Evolutionary conservation across 2,329 filamentous ascomycete species (phyloP), one percentile per base, ranked within the genome.

Genomic region (Colletotrichum lindemuthianum): DNA sequence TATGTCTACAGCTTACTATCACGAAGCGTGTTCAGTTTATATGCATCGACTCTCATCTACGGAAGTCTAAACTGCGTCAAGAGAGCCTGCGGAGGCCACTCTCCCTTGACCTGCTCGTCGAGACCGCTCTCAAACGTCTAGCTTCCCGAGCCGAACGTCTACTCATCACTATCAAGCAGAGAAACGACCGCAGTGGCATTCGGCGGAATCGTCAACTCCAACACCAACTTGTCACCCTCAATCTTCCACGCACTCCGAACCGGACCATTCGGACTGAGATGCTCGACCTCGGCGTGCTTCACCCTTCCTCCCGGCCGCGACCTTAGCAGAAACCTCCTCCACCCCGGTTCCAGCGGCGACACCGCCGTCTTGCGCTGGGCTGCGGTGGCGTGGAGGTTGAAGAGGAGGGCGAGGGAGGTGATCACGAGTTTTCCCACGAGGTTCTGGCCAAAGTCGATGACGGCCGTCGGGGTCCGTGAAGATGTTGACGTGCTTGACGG

Each of bases 401-500:
- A 81, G 44, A 73, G 72, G 1, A 82, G 56, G 0, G 78, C 73
- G 6, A 81, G 69, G 1, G 72, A 68, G 2, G 69, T 74, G 11
- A 87, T 67, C 0, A 73, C 72, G 1, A 86, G 60, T 64, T 78
- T 78, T 1, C 86, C 86, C 1, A 87, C 85, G 0, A 88, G 73
- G 67, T 88, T 88, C 69, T 88, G 85, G 2, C 85, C 85, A 69
- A 88, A 87, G 66, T 88, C 84, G 5, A 88, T 63, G 1, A 87
- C 70, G 0, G 0, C 82, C 80, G 0, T 78, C 77, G 0, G 75
- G 73, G 0, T 77, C 69, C 60, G 63, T 71, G 15, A 75, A 75
- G 44, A 77, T 71, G 16, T 68, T 49, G 8, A 60, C 54, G 13
- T 70, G 78, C 70, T 66, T 76, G 8, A 75, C 11, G 0, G 66